A percentile compares a stretch with the other conserved stretches of the same genome.
These are phyloP conservation scores for Zymoseptoria brevis DNA, from an alignment of 2,329 filamentous ascomycete species.

Conservation along the genomic window DNA sequence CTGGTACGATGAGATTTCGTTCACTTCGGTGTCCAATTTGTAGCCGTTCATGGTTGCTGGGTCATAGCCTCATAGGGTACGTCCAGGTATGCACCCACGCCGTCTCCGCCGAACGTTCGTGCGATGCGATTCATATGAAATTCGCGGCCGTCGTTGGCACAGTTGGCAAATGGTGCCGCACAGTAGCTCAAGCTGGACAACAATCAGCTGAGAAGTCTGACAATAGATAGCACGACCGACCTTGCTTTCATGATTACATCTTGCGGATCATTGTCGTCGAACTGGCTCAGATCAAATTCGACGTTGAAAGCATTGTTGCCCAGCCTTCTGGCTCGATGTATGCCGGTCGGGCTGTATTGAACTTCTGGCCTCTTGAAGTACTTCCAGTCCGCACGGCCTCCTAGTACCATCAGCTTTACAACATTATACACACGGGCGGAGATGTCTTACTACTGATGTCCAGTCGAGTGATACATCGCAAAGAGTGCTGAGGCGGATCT, in stretches of 20 bases:
- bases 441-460: constrained; percentile 1
- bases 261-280: constrained; percentile 4
- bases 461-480: constrained; percentile 6
- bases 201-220: neutral
- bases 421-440: neutral
- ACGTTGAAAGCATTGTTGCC: constrained; percentile 5
- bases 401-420: neutral
- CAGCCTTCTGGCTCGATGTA: constrained; percentile 1
- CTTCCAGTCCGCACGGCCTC: constrained; percentile 2
- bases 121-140: constrained; percentile 4
- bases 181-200: constrained; percentile 1
- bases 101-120: neutral
- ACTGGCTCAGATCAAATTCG: constrained; percentile 4
- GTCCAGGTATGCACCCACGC: neutral
- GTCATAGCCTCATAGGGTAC: constrained; percentile 8
- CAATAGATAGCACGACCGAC: neutral
- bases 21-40: constrained; percentile 2
- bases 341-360: neutral
- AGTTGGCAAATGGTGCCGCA: constrained; percentile 1
- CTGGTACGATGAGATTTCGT: constrained; percentile 3
- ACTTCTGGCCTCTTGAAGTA: constrained; percentile 3
- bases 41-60: constrained; percentile 1
- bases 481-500: constrained; percentile 3
- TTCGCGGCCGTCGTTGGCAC: constrained; percentile 7
- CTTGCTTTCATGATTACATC: constrained; percentile 1